phyloP scores from a whole-genome alignment of 345 rosid species.

The Melastoma malabathricum region DNA sequence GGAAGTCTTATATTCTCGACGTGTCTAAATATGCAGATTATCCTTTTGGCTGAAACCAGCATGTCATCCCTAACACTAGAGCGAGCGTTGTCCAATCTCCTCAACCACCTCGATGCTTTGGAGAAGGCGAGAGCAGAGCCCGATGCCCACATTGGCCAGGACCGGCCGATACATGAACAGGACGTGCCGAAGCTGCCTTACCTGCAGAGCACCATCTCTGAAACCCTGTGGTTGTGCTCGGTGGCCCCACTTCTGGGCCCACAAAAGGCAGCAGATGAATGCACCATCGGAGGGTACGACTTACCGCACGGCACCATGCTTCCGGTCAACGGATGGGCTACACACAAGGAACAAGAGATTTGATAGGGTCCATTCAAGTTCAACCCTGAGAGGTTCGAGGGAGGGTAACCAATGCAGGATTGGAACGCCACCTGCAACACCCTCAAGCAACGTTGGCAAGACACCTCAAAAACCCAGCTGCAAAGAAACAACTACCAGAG shows the following conservation, averaged over 20 bases:
- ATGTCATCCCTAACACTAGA: slow-evolving; percentile 27
- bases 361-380: slow-evolving; percentile 33
- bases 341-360: slow-evolving; percentile 25
- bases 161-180: slow-evolving; percentile 16
- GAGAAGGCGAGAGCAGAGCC: slow-evolving; percentile 23
- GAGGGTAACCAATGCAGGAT: slow-evolving; percentile 5
- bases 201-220: slow-evolving; percentile 23
- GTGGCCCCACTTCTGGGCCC: slow-evolving; percentile 24
- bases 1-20: background rate
- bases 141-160: slow-evolving; percentile 12
- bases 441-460: slow-evolving; percentile 28
- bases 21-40: background rate
- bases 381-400: slow-evolving; percentile 36
- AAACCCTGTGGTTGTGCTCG: slow-evolving; percentile 30
- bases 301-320: slow-evolving; percentile 27
- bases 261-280: slow-evolving; percentile 21
- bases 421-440: slow-evolving; percentile 24
- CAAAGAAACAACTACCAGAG: no score
- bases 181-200: slow-evolving; percentile 20
- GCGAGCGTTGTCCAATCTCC: slow-evolving; percentile 32
- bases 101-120: slow-evolving; percentile 22
- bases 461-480: no score
- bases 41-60: slow-evolving; percentile 33
- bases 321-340: slow-evolving; percentile 38
- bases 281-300: slow-evolving; percentile 22